These are phyloP conservation scores for Cyclocybe aegerita DNA, from an alignment of 768 basidiomycete genomes.

Conservation along the genomic window DNA sequence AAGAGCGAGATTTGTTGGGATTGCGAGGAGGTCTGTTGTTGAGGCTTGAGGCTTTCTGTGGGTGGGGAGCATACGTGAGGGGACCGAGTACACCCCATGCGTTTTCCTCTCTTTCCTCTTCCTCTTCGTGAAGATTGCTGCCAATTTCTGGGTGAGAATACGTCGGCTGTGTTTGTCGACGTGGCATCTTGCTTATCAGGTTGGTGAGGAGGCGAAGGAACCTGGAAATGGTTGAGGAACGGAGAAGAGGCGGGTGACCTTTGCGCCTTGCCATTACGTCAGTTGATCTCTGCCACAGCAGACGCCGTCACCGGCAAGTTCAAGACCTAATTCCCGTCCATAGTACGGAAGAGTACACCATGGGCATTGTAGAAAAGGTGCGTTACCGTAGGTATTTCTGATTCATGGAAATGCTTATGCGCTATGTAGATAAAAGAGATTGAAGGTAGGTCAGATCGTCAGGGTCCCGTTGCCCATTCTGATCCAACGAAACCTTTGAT, in stretches of 20 bases:
- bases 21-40: conserved; percentile 25
- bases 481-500: background rate
- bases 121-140: conserved; percentile 32
- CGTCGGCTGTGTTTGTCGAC: conserved; percentile 66
- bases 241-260: too few species aligned
- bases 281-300: too few species aligned
- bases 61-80: conserved; percentile 30
- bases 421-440: conserved; percentile 84
- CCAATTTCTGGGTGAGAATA: conserved; percentile 56
- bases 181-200: conserved; percentile 29
- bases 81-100: conserved; percentile 34
- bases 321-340: conserved; percentile 17
- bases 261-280: too few species aligned
- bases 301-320: too few species aligned
- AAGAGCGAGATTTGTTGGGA: conserved; percentile 27
- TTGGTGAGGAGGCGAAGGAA: background rate
- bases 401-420: background rate
- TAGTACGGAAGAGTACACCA: conserved; percentile 29
- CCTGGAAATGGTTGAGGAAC: too few species aligned
- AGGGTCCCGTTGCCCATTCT: background rate
- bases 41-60: conserved; percentile 25
- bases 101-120: conserved; percentile 43
- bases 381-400: background rate
- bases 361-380: conserved; percentile 97
- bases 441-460: conserved; percentile 62